phyloP scores from a whole-genome alignment of 1,284 basidiomycete species.

The Lentinula novae-zelandiae region DNA sequence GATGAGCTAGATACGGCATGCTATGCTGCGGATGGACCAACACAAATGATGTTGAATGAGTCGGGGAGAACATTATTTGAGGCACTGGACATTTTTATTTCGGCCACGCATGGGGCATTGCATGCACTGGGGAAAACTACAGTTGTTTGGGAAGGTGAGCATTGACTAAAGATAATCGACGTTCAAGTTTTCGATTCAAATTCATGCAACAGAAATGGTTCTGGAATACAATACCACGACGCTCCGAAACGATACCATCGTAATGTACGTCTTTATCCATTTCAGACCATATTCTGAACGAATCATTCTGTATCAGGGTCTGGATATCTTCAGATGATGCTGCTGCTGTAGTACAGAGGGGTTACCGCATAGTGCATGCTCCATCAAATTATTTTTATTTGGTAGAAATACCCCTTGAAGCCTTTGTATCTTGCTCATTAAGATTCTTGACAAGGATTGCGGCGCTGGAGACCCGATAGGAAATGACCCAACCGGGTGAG shows the following conservation, averaged over 20 bases:
- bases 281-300: not conserved
- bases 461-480: constrained; percentile 80
- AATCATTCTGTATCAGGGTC: constrained; percentile 35
- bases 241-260: constrained; percentile 64
- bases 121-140: constrained; percentile 37
- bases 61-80: constrained; percentile 56
- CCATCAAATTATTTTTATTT: constrained; percentile 78
- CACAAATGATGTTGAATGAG: constrained; percentile 45
- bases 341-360: constrained; percentile 51
- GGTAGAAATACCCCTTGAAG: not conserved
- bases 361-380: constrained; percentile 62
- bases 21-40: constrained; percentile 60
- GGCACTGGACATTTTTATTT: constrained; percentile 43
- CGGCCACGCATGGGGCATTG: constrained; percentile 30
- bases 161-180: too few relatives aligned
- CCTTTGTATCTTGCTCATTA: not conserved
- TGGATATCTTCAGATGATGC: constrained; percentile 74
- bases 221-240: constrained; percentile 57
- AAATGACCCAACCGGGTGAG: constrained; percentile 29
- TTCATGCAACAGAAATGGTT: constrained; percentile 54
- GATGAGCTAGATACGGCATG: constrained; percentile 78
- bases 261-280: constrained; percentile 47
- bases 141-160: constrained; percentile 42
- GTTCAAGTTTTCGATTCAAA: not conserved
- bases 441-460: constrained; percentile 45